These are phyloP conservation scores for Aspergillus cristatus DNA, from an alignment of 495 filamentous ascomycete genomes.

Conservation along the genomic window DNA sequence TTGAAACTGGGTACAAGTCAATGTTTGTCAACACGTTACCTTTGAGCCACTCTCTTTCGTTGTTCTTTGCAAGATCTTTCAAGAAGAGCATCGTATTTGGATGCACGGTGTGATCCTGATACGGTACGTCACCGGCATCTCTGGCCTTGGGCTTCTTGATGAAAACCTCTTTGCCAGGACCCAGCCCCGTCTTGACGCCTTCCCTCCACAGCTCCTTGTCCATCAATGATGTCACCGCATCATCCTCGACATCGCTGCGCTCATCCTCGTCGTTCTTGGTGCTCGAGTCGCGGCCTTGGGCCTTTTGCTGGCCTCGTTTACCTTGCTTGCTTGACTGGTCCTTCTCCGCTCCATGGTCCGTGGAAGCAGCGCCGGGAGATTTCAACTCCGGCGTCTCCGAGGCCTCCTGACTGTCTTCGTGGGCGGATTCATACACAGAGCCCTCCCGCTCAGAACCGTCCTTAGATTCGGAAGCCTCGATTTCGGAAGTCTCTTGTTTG, in stretches of 20 bases:
- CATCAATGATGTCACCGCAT: constrained; percentile 15
- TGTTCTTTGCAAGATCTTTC: constrained; percentile 64
- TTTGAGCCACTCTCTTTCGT: constrained; percentile 76
- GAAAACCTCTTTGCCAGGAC: constrained; percentile 54
- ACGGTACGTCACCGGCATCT: constrained; percentile 54
- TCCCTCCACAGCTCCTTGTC: constrained; percentile 48
- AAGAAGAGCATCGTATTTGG: constrained; percentile 77
- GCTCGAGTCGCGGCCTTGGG: constrained; percentile 7
- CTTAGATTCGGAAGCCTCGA: constrained; percentile 17
- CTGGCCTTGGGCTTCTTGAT: constrained; percentile 63
- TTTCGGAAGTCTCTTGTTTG: constrained; percentile 23
- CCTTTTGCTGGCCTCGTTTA: constrained; percentile 7
- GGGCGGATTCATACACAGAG: constrained; percentile 7
- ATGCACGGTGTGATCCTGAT: constrained; percentile 62
- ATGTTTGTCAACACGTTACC: no score
- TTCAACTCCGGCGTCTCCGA: constrained; percentile 1
- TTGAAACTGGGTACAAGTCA: no score
- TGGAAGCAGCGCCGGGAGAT: constrained; percentile 15
- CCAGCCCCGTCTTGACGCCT: constrained; percentile 47
- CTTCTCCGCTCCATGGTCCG: constrained; percentile 23
- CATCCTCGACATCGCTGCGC: constrained; percentile 1
- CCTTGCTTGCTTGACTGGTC: constrained; percentile 11
- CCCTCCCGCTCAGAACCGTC: constrained; percentile 17
- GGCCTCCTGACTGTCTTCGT: constrained; percentile 10
- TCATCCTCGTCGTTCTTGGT: neutral